Percentiles rank a stretch among this genome's conserved stretches.
These are phyloP conservation scores for Psidium friedrichsthalianum DNA, from an alignment of 345 rosid species.

Conservation along the genomic window DNA sequence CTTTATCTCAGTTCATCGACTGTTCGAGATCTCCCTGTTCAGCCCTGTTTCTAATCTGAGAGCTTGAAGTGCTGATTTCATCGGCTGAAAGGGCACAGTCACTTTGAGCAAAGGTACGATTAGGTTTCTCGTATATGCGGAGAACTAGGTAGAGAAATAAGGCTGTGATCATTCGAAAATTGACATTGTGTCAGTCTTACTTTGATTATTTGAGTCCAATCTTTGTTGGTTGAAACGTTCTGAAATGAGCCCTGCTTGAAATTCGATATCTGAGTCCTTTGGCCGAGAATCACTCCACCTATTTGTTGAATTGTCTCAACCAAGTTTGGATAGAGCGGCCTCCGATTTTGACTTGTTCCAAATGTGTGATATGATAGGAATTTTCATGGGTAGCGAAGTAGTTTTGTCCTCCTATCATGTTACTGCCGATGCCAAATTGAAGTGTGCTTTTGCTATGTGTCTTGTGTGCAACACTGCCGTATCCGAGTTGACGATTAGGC, in stretches of 20 bases:
- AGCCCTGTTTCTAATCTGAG: background rate
- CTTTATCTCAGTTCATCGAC: background rate
- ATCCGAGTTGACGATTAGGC: background rate
- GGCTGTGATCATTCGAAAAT: background rate
- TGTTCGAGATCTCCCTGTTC: background rate
- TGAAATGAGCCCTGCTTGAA: background rate
- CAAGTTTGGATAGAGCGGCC: too few relatives aligned
- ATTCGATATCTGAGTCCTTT: background rate
- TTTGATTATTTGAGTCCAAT: background rate
- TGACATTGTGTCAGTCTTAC: background rate
- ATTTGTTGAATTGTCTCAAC: background rate
- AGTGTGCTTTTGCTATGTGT: background rate
- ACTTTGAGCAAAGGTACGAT: background rate
- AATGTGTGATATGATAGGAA: background rate
- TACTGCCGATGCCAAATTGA: accelerated
- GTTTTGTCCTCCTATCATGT: background rate
- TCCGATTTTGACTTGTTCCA: background rate
- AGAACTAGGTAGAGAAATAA: background rate
- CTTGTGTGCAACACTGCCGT: background rate
- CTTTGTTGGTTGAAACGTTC: too few relatives aligned
- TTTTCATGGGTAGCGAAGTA: accelerated
- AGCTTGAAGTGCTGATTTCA: background rate
- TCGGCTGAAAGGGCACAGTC: background rate
- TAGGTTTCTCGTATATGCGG: background rate
- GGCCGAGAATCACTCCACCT: background rate